A percentile compares a stretch with the other conserved stretches of the same genome.
Conservation (phyloP, 768 basidiomycete genomes). For the Cystofilobasidium capitatum region DNA sequence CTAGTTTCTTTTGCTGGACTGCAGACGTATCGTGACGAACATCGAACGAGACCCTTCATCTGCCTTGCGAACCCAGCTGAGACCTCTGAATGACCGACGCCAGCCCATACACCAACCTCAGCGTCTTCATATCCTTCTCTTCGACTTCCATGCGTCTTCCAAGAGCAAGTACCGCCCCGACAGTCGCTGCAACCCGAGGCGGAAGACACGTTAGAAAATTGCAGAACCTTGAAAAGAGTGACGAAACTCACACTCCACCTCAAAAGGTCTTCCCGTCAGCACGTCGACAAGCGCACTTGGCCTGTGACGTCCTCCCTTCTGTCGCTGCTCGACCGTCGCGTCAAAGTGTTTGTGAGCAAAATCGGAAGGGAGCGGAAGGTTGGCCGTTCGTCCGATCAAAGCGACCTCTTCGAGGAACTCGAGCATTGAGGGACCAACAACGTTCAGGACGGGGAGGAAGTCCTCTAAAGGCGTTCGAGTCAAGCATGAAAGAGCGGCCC, state of each 20-base stretch:
- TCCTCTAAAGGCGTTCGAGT: slow-evolving; percentile 12
- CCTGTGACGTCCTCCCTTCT: neutral
- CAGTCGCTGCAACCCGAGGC: no score
- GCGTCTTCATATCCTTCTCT: no score
- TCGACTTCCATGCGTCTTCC: no score
- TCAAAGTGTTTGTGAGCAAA: slow-evolving; percentile 5
- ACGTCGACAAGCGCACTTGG: neutral
- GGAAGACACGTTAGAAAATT: no score
- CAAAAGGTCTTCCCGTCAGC: neutral
- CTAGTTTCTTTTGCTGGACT: no score
- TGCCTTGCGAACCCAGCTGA: no score
- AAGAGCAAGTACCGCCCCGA: no score
- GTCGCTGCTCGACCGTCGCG: slow-evolving; percentile 1
- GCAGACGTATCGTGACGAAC: no score
- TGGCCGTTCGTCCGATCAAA: slow-evolving; percentile 16
- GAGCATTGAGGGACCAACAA: slow-evolving; percentile 13
- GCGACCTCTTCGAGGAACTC: slow-evolving; percentile 22
- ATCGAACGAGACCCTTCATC: no score
- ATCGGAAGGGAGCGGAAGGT: slow-evolving; percentile 15
- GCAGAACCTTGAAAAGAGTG: no score
- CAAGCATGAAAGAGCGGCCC: slow-evolving; percentile 18
- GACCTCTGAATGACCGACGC: no score
- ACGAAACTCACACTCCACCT: neutral
- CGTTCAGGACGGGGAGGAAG: slow-evolving; percentile 15
- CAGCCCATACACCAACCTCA: no score